These are phyloP conservation scores for Lasiosphaeria ovina DNA, from an alignment of 495 filamentous ascomycete species.

Conservation along the genomic window DNA sequence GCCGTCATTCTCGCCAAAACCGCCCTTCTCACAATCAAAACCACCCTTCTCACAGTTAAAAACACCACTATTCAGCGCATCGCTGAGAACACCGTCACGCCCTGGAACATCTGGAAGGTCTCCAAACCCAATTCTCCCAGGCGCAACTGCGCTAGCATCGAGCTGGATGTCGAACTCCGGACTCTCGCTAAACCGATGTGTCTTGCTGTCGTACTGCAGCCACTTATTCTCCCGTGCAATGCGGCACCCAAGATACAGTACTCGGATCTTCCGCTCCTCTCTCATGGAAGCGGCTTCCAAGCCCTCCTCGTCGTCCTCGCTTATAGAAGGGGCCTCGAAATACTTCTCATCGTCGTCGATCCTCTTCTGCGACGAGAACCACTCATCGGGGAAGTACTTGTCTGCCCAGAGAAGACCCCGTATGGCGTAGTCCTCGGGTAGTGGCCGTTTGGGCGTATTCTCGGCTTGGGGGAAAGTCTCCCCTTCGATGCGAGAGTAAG, in stretches of 20 bases:
- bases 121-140: conserved; percentile 16
- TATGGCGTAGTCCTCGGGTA: conserved; percentile 83
- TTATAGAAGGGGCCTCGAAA: conserved; percentile 65
- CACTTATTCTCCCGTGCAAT: conserved; percentile 40
- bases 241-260: conserved; percentile 65
- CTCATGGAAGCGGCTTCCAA: no score
- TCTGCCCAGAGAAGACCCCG: no score
- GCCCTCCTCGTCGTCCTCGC: conserved; percentile 61
- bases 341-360: conserved; percentile 76
- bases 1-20: no score
- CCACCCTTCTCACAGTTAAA: no score
- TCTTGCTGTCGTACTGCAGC: conserved; percentile 34
- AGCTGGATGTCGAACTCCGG: conserved; percentile 29
- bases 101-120: conserved; percentile 27
- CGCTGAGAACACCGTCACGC: no score
- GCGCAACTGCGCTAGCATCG: conserved; percentile 9
- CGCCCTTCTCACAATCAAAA: no score
- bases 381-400: conserved; percentile 64
- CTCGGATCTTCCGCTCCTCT: no score
- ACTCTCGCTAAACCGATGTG: conserved; percentile 33
- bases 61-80: no score
- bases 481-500: conserved; percentile 47
- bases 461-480: conserved; percentile 53
- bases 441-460: conserved; percentile 52
- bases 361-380: conserved; percentile 66